These are phyloP conservation scores for Fusarium paranaense DNA, from an alignment of 2,329 filamentous ascomycete genomes.

Conservation along the genomic window DNA sequence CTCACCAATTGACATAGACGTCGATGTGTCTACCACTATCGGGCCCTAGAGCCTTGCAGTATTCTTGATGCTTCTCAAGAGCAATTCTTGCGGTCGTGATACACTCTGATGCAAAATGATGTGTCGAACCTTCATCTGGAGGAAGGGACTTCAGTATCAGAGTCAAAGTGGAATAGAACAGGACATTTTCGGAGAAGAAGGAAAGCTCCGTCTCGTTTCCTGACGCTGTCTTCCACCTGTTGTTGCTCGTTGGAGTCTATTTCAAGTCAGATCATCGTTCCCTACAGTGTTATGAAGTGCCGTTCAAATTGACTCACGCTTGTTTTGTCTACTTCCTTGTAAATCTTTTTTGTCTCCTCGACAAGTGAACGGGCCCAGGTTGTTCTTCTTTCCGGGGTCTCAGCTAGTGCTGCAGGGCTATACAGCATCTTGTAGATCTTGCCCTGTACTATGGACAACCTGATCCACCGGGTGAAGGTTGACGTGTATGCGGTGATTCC, in stretches of 20 bases:
- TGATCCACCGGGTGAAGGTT: not conserved
- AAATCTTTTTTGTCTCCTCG: not conserved
- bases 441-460: not conserved
- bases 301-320: not conserved
- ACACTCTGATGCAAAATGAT: not conserved
- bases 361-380: not conserved
- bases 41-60: not conserved
- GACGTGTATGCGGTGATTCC: not conserved
- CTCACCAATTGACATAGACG: not conserved
- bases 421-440: slow-evolving; percentile 1
- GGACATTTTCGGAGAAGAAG: not conserved
- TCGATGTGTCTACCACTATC: not conserved
- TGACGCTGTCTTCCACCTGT: not conserved
- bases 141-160: not conserved
- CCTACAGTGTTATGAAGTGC: not conserved
- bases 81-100: not conserved
- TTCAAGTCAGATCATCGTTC: not conserved
- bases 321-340: not conserved
- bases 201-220: not conserved
- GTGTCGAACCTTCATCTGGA: not conserved
- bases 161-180: not conserved
- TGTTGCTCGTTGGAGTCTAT: not conserved
- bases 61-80: slow-evolving; percentile 1
- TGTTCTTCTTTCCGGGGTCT: not conserved
- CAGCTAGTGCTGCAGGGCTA: not conserved